Percentiles rank a stretch among this genome's conserved stretches.
Evolutionary conservation across 345 rosid species (phyloP).

Genomic region (Orychophragmus violaceus): DNA sequence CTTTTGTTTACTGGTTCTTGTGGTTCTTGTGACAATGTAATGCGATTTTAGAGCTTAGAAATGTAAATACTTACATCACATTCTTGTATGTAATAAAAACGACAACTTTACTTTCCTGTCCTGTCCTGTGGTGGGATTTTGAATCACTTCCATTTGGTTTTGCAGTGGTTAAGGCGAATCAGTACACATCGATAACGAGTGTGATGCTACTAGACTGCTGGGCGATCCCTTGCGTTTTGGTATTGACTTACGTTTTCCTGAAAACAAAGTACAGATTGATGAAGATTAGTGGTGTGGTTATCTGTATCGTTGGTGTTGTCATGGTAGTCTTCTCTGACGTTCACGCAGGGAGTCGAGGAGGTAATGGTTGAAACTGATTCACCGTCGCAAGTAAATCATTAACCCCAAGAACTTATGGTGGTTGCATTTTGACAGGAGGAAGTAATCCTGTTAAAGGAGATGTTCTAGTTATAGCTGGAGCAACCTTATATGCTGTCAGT

Average conservation of each 20-base stretch:
- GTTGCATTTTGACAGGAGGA: conserved; percentile 43
- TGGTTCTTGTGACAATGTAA: background rate
- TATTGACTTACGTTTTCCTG: conserved; percentile 72
- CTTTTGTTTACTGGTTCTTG: background rate
- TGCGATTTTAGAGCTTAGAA: background rate
- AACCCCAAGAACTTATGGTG: background rate
- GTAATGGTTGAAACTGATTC: background rate
- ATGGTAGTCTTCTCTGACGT: conserved; percentile 91
- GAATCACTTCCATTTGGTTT: background rate
- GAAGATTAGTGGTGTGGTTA: conserved; percentile 68
- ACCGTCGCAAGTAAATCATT: too few species aligned
- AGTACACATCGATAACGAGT: conserved; percentile 81
- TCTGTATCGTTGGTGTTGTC: conserved; percentile 76
- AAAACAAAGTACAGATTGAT: conserved; percentile 68
- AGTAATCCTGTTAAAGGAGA: conserved; percentile 67
- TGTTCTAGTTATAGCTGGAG: conserved; percentile 59
- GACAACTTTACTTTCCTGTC: too few species aligned
- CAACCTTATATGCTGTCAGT: conserved; percentile 62
- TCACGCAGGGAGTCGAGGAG: conserved; percentile 64
- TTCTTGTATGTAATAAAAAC: too few species aligned
- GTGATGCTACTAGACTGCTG: conserved; percentile 94
- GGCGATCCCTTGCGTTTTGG: conserved; percentile 87
- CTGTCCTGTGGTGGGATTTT: background rate
- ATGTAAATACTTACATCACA: background rate
- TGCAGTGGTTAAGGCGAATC: conserved; percentile 88